phyloP scores from a whole-genome alignment of 2,329 filamentous ascomycete species.

The Colletotrichum sp. region DNA sequence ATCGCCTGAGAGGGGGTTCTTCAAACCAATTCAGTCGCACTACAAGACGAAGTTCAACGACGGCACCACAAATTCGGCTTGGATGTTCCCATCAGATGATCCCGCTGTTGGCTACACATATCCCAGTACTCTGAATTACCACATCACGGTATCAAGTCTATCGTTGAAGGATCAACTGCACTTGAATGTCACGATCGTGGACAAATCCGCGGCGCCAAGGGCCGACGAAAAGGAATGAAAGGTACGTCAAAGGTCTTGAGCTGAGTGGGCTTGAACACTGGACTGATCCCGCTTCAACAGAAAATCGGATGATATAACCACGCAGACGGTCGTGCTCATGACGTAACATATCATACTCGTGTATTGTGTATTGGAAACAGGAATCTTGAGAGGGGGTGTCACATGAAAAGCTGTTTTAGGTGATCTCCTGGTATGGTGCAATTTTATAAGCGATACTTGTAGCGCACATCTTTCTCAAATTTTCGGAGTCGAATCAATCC shows the following conservation, averaged over 20 bases:
- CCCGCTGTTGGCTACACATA: neutral
- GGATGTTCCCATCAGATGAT: neutral
- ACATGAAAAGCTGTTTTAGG: neutral
- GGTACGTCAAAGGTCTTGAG: neutral
- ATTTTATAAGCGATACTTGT: neutral
- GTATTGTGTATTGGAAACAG: neutral
- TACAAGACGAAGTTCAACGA: constrained; percentile 16
- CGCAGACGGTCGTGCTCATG: neutral
- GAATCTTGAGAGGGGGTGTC: neutral
- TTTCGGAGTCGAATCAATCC: rapidly evolving
- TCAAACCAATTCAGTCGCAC: constrained; percentile 4
- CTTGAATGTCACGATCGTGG: neutral
- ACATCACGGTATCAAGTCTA: neutral
- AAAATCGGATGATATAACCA: neutral
- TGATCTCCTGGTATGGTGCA: rapidly evolving
- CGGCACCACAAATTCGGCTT: neutral
- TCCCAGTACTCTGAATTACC: constrained; percentile 2
- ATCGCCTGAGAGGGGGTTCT: constrained; percentile 12
- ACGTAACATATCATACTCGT: neutral
- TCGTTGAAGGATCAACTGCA: constrained; percentile 1
- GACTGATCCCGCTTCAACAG: neutral
- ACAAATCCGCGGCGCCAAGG: neutral
- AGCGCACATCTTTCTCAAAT: neutral
- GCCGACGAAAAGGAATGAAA: neutral
- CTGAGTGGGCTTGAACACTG: neutral